phyloP scores from a whole-genome alignment of 2,329 filamentous ascomycete species.

The Colletotrichum agaves region DNA sequence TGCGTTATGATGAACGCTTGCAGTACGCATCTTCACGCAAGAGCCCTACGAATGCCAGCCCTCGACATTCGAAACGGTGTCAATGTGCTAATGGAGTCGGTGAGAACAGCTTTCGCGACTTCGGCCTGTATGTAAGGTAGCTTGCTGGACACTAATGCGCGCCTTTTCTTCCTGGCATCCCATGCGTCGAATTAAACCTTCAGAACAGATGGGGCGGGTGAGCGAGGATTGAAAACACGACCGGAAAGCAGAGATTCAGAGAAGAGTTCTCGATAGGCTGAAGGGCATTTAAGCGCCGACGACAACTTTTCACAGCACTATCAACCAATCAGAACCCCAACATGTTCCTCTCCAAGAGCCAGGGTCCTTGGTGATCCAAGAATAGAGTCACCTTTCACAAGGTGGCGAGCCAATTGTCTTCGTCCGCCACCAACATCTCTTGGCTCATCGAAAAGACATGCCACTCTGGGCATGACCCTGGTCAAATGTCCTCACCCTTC shows the following conservation, averaged over 20 bases:
- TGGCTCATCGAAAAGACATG: conserved; percentile 34
- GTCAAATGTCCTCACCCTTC: conserved; percentile 18
- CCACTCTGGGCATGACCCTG: conserved; percentile 25
- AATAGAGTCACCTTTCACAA: conserved; percentile 39
- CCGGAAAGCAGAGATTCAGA: conserved; percentile 4
- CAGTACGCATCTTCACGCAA: neutral
- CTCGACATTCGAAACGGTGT: neutral
- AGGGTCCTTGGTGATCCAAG: conserved; percentile 35
- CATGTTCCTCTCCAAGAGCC: conserved; percentile 19
- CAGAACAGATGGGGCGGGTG: neutral
- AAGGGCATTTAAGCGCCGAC: conserved; percentile 39
- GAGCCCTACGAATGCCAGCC: neutral
- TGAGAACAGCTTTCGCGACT: conserved; percentile 4
- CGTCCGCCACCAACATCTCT: conserved; percentile 14
- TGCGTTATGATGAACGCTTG: too few species aligned
- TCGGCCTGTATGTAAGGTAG: conserved; percentile 7
- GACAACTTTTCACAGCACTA: conserved; percentile 32
- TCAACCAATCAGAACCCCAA: conserved; percentile 37
- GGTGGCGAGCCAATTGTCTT: conserved; percentile 31
- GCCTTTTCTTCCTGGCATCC: conserved; percentile 2
- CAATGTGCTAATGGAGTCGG: conserved; percentile 9
- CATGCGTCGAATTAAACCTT: conserved; percentile 25
- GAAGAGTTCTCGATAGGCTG: conserved; percentile 16
- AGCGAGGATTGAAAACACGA: neutral
- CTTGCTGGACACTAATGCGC: conserved; percentile 33